Percentiles rank a stretch among this genome's conserved stretches.
Evolutionary conservation across 169 alveolate genomes (phyloP).

Genomic region (Babesia gibsoni): DNA sequence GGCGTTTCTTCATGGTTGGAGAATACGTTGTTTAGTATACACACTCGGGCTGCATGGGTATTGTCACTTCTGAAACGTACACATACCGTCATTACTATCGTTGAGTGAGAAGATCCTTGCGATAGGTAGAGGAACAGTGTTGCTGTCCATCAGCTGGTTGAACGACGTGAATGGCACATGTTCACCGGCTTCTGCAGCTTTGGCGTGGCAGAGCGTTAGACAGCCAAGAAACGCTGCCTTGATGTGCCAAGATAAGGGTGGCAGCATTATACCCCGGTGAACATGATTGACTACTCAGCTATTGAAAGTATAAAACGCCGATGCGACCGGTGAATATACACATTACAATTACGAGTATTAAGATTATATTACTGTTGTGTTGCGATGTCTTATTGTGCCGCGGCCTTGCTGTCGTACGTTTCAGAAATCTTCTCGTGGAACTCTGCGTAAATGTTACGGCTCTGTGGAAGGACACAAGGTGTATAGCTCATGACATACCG

Average conservation of each 20-base stretch:
- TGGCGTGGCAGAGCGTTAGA: too few species aligned
- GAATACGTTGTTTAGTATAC: conserved; percentile 44
- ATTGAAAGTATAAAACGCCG: background rate
- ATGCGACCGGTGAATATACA: background rate
- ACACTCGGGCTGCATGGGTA: conserved; percentile 39
- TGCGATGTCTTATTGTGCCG: conserved; percentile 48
- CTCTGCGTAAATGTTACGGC: conserved; percentile 11
- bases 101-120: conserved; percentile 52
- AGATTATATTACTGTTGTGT: background rate
- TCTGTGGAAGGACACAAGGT: background rate
- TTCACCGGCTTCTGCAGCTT: background rate
- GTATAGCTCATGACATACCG: conserved; percentile 39
- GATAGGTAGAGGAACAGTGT: conserved; percentile 44
- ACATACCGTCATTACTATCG: conserved; percentile 44
- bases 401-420: background rate
- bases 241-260: too few species aligned
- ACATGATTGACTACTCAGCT: background rate
- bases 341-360: background rate
- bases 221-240: too few species aligned
- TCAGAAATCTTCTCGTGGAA: conserved; percentile 36
- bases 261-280: background rate
- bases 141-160: conserved; percentile 32
- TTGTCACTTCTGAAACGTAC: background rate
- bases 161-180: background rate
- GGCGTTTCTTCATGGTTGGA: conserved; percentile 50